These are phyloP conservation scores for Tulasnella sp. DNA, from an alignment of 768 basidiomycete genomes.

Conservation along the genomic window DNA sequence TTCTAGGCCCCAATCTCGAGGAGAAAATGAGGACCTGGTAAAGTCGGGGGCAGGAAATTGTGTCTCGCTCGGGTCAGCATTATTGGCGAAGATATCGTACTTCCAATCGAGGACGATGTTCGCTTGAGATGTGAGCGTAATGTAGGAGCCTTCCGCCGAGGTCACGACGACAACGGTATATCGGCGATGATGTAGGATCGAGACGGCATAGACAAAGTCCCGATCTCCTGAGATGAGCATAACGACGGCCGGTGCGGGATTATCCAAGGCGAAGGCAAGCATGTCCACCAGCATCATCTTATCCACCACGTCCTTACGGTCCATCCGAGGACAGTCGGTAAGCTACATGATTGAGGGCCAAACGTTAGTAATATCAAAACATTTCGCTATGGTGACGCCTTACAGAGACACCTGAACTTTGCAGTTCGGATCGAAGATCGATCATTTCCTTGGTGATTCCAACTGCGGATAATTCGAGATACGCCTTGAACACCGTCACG, in stretches of 20 bases:
- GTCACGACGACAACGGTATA: conserved; percentile 43
- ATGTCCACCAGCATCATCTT: conserved; percentile 55
- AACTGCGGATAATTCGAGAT: conserved; percentile 35
- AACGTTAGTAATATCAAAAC: conserved; percentile 29
- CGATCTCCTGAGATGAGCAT: conserved; percentile 56
- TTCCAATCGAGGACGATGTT: conserved; percentile 13
- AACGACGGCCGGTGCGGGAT: conserved; percentile 40
- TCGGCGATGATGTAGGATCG: conserved; percentile 41
- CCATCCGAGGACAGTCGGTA: conserved; percentile 11
- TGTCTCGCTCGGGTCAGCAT: background rate
- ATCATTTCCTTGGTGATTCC: conserved; percentile 29
- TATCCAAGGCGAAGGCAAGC: conserved; percentile 55
- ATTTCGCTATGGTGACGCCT: conserved; percentile 27
- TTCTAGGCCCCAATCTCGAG: too few species aligned
- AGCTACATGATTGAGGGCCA: conserved; percentile 27
- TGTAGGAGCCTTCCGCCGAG: conserved; percentile 21
- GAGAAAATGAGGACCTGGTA: too few species aligned
- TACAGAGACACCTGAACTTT: conserved; percentile 37
- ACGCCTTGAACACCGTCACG: conserved; percentile 37
- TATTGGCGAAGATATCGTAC: conserved; percentile 12
- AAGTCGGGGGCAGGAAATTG: too few species aligned
- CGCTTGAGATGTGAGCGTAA: conserved; percentile 12
- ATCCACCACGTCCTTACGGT: conserved; percentile 30
- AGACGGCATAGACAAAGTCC: conserved; percentile 55
- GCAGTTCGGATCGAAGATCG: conserved; percentile 33